Base-by-base conservation (phyloP, 257 asterid genomes). In the Nicotiana sylvestris region DNA sequence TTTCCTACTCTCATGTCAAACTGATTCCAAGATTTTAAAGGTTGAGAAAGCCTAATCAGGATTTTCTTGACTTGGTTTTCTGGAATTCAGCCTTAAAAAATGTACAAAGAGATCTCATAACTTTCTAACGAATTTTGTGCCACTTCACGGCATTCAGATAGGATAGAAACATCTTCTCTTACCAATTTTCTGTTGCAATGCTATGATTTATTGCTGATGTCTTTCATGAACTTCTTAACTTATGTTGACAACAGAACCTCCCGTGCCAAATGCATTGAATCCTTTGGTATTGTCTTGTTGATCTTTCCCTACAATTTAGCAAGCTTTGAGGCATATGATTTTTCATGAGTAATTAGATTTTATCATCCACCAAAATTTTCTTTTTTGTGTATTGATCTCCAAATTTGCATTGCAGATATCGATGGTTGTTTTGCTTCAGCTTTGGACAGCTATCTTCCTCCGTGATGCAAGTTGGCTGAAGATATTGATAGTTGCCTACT, bases 401-500 rank as follows among this genome's bases (percentile, higher is more conserved):
- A 7, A 58, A 18, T 18, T 18, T 58, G 65, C 29, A 60, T 67
- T 81, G 78, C 94, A 93, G 97, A 91, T 95, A 78, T 82, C 91
- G 78, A 87, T 85, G 82, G 97, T 88, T 74, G 99, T 95, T 82
- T 84, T 82, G 85, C 88, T 91, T 88, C 99, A 95, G 88, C 92
- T 95, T 39, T 95, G 95, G 97, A 92, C 99, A 2, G 98, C 97
- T 53, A 89, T 93, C 68, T 90, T 78, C 89, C 91, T 93, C 76
- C 68, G 70, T 85, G 61, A 90, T 46, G 87, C 97, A 3, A 32
- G 91, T 25, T 95, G 97, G 97, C 82, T 89, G 84, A 91, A 92
- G 84, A 92, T 93, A 87, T 87, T 92, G 67, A 66, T 81, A 8
- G 83, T 91, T 13, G 88, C 99, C 6, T 95, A 93, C 49, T 93